Evolutionary conservation across 805 yeast species (phyloP), one percentile per base, ranked within the genome.

Genomic region (Candida oleophila): DNA sequence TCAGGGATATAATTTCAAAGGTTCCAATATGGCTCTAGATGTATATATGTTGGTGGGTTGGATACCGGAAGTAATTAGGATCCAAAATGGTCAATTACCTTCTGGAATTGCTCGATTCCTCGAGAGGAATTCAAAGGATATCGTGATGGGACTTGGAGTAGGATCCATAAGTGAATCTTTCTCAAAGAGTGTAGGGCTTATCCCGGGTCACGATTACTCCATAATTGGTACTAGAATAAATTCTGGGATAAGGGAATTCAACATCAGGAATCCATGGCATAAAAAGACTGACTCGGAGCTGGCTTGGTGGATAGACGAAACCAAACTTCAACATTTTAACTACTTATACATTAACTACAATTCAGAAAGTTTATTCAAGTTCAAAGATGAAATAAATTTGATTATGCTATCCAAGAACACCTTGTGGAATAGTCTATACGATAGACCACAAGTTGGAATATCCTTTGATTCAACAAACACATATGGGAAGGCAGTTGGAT

Each of bases 1-100:
- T 1, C 65, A 69, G 2, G 85, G 89, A 2, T 85, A 85, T 54
- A 68, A 69, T n/a, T 78, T 82, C 41, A 56, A 60, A 1, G 97
- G 97, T 0, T 88, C 96, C 0, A 88, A 89, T 59, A 80, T 87
- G 56, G 85, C 86, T 2, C 68, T 75, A 12, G 96, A 87, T 56
- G 76, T 87, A 0, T 87, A 68, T 54, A 63, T 81, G 37, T 53
- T 90, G 2, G 71, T 82, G 2, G 89, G 91, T 1, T 89, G 87
- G 83, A 60, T 85, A 4, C 96, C 96, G 0, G 90, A 87, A 48
- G 59, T 67, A 1, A 59, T 69, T 7, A 56, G 67, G 7, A 60
- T 76, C 14, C 41, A 21, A 14, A 53, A 63, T 68, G 82, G 74
- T 46, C 61, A 21, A 38, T 48, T 48, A 12, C 80, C 47, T 47